A percentile compares a stretch with the other conserved stretches of the same genome.
Evolutionary conservation across 352 stramenopile species (phyloP).

Genomic region (Phytophthora crassamura): DNA sequence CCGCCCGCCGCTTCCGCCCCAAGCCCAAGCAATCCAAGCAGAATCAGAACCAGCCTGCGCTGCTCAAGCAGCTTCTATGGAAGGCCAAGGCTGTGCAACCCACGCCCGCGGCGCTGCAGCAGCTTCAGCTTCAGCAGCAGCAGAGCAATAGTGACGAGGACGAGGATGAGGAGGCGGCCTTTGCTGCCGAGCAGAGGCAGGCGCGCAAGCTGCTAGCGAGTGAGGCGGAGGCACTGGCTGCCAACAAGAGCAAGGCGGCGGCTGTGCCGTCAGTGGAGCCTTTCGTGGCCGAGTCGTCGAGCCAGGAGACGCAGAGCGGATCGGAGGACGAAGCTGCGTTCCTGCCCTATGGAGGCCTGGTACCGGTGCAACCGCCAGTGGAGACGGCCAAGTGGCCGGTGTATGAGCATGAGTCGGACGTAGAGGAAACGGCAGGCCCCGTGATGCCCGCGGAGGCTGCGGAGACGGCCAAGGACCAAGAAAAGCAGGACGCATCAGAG

Average conservation of each 20-base stretch:
- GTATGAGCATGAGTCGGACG: constrained; percentile 19
- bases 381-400: constrained; percentile 23
- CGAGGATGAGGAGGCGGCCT: constrained; percentile 52
- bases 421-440: constrained; percentile 12
- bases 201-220: constrained; percentile 47
- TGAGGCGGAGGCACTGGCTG: constrained; percentile 28
- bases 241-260: constrained; percentile 23
- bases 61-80: constrained; percentile 72
- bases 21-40: constrained; percentile 8
- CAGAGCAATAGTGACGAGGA: constrained; percentile 14
- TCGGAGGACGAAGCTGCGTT: constrained; percentile 62
- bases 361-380: constrained; percentile 24
- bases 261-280: constrained; percentile 6
- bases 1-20: constrained; percentile 8
- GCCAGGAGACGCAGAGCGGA: constrained; percentile 75
- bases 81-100: constrained; percentile 54
- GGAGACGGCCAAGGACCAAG: background rate
- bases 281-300: constrained; percentile 54
- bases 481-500: constrained; percentile 21
- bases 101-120: background rate
- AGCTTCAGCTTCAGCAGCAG: constrained; percentile 6
- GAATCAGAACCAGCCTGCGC: constrained; percentile 25
- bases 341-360: constrained; percentile 35
- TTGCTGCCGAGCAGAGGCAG: constrained; percentile 47
- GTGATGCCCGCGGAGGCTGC: constrained; percentile 23